Percentiles rank a stretch among this genome's conserved stretches.
Conservation (phyloP, 331 rosid species). For the Arachis monticola region DNA sequence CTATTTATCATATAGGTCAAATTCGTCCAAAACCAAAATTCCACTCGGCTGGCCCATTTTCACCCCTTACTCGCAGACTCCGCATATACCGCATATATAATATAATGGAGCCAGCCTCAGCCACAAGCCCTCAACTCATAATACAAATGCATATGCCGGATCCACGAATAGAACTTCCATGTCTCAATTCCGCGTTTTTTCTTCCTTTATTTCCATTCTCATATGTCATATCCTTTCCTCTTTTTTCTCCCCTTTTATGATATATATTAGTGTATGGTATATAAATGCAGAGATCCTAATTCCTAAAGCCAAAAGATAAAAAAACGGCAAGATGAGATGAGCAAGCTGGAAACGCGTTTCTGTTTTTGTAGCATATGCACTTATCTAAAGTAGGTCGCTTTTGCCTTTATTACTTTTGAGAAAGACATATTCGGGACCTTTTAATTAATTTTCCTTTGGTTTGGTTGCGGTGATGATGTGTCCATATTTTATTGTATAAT, state of each 20-base stretch:
- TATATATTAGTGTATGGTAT: neutral
- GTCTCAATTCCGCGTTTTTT: constrained; percentile 35
- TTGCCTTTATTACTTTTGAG: constrained; percentile 51
- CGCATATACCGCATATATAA: too few species aligned
- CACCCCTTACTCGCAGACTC: too few species aligned
- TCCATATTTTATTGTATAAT: neutral
- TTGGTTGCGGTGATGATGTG: constrained; percentile 24
- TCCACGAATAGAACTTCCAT: constrained; percentile 28
- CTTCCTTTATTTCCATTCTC: neutral
- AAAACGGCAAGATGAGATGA: constrained; percentile 9
- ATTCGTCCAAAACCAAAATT: too few species aligned
- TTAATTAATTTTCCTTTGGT: constrained; percentile 1
- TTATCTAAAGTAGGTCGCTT: constrained; percentile 38
- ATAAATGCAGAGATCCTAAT: neutral
- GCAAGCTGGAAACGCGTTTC: constrained; percentile 71
- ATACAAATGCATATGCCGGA: constrained; percentile 3
- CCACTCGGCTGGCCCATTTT: too few species aligned
- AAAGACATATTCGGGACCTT: constrained; percentile 28
- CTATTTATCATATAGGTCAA: too few species aligned
- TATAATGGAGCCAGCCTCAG: neutral
- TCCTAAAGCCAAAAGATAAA: constrained; percentile 19
- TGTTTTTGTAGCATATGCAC: constrained; percentile 13
- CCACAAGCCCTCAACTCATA: neutral
- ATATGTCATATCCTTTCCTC: neutral
- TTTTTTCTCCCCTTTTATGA: constrained; percentile 11